phyloP scores from a whole-genome alignment of 2,329 filamentous ascomycete species.

The Lecanicillium sp. region DNA sequence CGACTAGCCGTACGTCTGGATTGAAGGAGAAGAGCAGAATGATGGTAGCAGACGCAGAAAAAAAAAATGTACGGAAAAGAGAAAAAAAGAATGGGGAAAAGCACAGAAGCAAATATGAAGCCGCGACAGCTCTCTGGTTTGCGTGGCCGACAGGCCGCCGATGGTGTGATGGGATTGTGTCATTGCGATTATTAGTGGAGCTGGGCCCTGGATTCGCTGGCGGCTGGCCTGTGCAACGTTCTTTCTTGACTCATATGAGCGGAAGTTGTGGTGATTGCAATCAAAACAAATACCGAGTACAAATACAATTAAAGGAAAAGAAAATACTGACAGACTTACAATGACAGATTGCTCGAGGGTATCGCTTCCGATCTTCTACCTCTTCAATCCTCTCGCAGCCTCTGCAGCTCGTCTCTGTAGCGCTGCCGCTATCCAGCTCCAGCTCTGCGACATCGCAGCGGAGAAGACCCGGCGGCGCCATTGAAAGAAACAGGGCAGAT shows the following conservation, averaged over 20 bases:
- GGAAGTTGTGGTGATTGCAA: no score
- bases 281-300: no score
- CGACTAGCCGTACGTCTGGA: no score
- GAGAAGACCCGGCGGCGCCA: conserved; percentile 5
- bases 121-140: neutral
- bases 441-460: neutral
- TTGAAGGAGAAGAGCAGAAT: neutral
- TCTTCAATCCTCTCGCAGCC: conserved; percentile 11
- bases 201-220: neutral
- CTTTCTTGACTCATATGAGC: no score
- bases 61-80: neutral
- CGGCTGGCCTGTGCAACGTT: neutral
- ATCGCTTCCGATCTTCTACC: neutral
- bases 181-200: conserved; percentile 14
- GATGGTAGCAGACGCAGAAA: no score
- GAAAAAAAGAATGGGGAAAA: neutral
- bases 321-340: no score
- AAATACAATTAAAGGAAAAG: no score
- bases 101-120: neutral
- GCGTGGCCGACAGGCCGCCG: conserved; percentile 3
- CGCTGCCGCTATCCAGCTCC: neutral
- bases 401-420: neutral
- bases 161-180: conserved; percentile 14
- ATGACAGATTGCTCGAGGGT: no score
- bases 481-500: no score